Percentiles rank a stretch among this genome's conserved stretches.
Conservation (phyloP, 2,329 filamentous ascomycete species). For the Fusarium camptoceras region DNA sequence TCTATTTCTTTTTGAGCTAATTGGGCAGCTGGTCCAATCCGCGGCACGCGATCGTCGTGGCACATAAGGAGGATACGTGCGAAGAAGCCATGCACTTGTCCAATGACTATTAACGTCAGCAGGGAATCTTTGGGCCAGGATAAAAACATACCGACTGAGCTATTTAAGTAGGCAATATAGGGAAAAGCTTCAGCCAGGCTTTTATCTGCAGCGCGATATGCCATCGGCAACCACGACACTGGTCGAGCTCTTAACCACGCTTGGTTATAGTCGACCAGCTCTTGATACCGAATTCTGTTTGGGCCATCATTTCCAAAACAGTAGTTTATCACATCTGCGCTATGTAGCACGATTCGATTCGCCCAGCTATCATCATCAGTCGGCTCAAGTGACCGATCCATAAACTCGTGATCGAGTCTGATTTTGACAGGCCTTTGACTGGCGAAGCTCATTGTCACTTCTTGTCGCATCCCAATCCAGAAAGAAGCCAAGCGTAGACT, state of each 20-base stretch:
- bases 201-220: conserved; percentile 53
- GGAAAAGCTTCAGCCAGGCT: conserved; percentile 62
- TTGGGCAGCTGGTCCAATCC: conserved; percentile 57
- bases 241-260: conserved; percentile 62
- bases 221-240: conserved; percentile 65
- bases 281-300: conserved; percentile 53
- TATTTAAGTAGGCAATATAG: conserved; percentile 67
- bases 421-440: conserved; percentile 60
- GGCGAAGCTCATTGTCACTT: conserved; percentile 68
- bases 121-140: rapidly evolving
- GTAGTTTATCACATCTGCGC: conserved; percentile 72
- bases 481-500: conserved; percentile 64
- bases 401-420: conserved; percentile 62
- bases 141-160: conserved; percentile 61
- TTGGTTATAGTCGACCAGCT: conserved; percentile 59
- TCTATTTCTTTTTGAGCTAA: conserved; percentile 48
- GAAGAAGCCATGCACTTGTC: conserved; percentile 70
- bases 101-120: conserved; percentile 59
- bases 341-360: conserved; percentile 70
- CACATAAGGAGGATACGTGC: conserved; percentile 67
- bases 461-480: conserved; percentile 68
- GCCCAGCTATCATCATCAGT: conserved; percentile 68
- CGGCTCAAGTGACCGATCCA: conserved; percentile 62
- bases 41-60: conserved; percentile 65
- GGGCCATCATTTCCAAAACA: conserved; percentile 63